phyloP scores from a whole-genome alignment of 139 green algal species.

The Asterochloris sp. region DNA sequence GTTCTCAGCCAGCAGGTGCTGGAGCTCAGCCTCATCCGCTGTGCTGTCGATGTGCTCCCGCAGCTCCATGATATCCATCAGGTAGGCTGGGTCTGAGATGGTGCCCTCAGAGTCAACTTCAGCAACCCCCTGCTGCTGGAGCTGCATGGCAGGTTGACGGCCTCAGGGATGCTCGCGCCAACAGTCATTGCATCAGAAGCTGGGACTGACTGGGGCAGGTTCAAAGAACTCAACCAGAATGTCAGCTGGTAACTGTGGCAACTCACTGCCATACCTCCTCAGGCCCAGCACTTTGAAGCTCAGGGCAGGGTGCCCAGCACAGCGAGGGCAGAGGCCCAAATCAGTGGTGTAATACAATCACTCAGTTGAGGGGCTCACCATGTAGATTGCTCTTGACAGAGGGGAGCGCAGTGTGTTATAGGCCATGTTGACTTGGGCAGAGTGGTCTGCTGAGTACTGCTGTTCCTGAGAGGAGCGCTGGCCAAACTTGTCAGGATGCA shows the following conservation, averaged over 20 bases:
- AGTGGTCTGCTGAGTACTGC: constrained; percentile 52
- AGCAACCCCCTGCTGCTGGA: constrained; percentile 31
- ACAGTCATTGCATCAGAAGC: too few species aligned
- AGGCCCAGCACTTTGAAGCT: too few species aligned
- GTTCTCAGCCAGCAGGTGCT: constrained; percentile 33
- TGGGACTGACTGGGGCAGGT: too few species aligned
- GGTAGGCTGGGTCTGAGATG: constrained; percentile 56
- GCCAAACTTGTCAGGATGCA: constrained; percentile 67
- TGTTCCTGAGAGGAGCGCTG: constrained; percentile 29
- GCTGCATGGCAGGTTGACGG: constrained; percentile 23
- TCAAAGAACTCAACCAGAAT: too few species aligned
- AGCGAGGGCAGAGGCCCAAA: too few species aligned
- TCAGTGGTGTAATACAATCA: not conserved
- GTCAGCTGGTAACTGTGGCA: too few species aligned
- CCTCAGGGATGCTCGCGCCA: too few species aligned
- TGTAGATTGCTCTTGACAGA: constrained; percentile 57
- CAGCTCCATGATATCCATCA: constrained; percentile 72
- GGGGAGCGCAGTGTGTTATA: constrained; percentile 60
- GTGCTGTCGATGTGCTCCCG: constrained; percentile 63
- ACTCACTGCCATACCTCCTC: too few species aligned
- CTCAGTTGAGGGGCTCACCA: constrained; percentile 35
- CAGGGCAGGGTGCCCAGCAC: too few species aligned
- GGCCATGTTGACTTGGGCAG: constrained; percentile 56
- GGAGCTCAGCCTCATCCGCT: constrained; percentile 33
- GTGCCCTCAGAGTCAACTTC: constrained; percentile 40